A percentile compares a stretch with the other conserved stretches of the same genome.
Evolutionary conservation across 1,284 basidiomycete species (phyloP).

Genomic region (Malassezia equina): DNA sequence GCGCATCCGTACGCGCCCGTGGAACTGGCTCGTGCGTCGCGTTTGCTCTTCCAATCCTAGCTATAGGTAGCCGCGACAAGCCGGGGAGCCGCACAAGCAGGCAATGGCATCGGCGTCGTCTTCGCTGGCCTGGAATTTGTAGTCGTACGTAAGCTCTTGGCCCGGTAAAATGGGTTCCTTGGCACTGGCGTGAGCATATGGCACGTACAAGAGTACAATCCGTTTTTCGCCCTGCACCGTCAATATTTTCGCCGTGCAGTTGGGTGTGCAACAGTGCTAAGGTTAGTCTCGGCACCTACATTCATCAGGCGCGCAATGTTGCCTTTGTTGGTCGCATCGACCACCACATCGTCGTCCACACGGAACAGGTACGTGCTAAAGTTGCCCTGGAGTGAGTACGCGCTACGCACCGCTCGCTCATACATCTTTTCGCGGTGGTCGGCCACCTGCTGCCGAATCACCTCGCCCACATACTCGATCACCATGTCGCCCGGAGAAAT

Average conservation of each 20-base stretch:
- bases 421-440: slow-evolving; percentile 95
- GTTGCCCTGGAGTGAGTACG: slow-evolving; percentile 49
- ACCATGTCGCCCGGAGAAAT: slow-evolving; percentile 96
- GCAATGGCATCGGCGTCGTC: slow-evolving; percentile 48
- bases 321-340: slow-evolving; percentile 97
- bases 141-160: slow-evolving; percentile 47
- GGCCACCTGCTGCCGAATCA: slow-evolving; percentile 86
- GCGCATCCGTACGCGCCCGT: slow-evolving; percentile 14
- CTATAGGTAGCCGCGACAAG: slow-evolving; percentile 37
- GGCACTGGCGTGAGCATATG: slow-evolving; percentile 55
- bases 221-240: slow-evolving; percentile 96
- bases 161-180: slow-evolving; percentile 81
- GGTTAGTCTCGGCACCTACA: no score
- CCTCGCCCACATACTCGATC: slow-evolving; percentile 97
- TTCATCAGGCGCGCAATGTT: slow-evolving; percentile 59
- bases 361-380: slow-evolving; percentile 48
- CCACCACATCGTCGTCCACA: slow-evolving; percentile 53
- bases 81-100: slow-evolving; percentile 50
- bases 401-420: slow-evolving; percentile 68
- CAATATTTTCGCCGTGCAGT: slow-evolving; percentile 95
- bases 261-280: slow-evolving; percentile 96
- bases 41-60: slow-evolving; percentile 1
- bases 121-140: slow-evolving; percentile 46
- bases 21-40: not conserved
- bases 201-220: slow-evolving; percentile 70